Percentiles rank a stretch among this genome's conserved stretches.
Conservation (phyloP, 257 asterid species). For the Nicotiana sylvestris region DNA sequence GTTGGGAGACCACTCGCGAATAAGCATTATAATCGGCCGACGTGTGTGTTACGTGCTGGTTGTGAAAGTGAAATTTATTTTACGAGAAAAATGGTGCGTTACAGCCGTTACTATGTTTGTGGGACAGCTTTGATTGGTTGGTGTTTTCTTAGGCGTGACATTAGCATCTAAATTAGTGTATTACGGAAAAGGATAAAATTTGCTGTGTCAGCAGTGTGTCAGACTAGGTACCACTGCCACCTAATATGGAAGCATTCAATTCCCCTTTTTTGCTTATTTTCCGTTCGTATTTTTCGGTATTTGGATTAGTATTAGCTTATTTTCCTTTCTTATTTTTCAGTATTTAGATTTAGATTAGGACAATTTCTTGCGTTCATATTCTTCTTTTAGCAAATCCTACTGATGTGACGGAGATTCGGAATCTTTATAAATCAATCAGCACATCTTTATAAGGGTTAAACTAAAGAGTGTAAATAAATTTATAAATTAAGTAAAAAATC, state of each 20-base stretch:
- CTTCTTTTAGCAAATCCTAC: too few relatives aligned
- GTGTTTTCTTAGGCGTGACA: neutral
- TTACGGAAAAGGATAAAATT: neutral
- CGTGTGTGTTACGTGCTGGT: neutral
- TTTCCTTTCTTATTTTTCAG: too few relatives aligned
- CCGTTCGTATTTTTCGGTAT: neutral
- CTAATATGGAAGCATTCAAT: too few relatives aligned
- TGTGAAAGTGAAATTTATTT: neutral
- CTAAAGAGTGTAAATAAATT: too few relatives aligned
- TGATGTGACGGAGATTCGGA: too few relatives aligned
- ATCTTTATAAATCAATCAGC: too few relatives aligned
- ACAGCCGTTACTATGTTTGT: neutral
- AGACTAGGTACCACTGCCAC: neutral
- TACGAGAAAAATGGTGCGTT: neutral
- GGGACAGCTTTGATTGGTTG: neutral
- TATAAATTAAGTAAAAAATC: too few relatives aligned
- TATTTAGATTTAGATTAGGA: too few relatives aligned
- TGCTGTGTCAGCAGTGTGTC: conserved; percentile 5
- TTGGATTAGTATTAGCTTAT: too few relatives aligned
- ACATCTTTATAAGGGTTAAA: too few relatives aligned
- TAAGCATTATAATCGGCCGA: neutral
- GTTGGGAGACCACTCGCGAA: neutral
- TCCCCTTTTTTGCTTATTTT: neutral
- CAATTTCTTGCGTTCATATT: too few relatives aligned
- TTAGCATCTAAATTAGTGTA: neutral